Conservation (phyloP, 2,329 filamentous ascomycete species). For the Penicillium thymicola region DNA sequence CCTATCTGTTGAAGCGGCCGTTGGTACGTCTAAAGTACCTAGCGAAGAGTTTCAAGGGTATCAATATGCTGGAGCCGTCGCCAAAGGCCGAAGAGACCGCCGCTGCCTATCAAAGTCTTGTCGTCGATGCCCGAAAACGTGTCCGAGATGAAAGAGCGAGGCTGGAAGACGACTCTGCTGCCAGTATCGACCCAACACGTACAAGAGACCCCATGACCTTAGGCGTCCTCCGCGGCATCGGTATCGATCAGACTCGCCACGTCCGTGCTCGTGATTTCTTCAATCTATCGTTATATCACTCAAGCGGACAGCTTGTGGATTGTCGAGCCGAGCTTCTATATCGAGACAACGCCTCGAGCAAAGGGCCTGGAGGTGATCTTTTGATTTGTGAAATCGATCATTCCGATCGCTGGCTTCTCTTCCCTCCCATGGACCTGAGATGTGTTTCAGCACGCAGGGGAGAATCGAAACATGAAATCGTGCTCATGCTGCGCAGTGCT, state of each 20-base stretch:
- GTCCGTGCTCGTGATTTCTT: conserved; percentile 91
- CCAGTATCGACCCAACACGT: conserved; percentile 74
- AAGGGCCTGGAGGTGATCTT: conserved; percentile 72
- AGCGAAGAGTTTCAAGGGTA: conserved; percentile 72
- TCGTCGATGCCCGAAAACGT: conserved; percentile 71
- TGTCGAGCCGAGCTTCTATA: conserved; percentile 85
- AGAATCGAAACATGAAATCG: conserved; percentile 66
- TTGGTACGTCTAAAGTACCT: conserved; percentile 85
- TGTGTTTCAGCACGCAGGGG: conserved; percentile 77
- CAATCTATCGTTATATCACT: conserved; percentile 78
- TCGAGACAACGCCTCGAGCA: conserved; percentile 70
- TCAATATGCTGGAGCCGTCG: conserved; percentile 44
- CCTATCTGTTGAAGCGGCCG: conserved; percentile 85
- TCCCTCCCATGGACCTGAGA: conserved; percentile 75
- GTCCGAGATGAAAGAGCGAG: conserved; percentile 70
- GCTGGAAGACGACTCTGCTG: conserved; percentile 81
- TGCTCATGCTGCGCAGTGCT: conserved; percentile 80
- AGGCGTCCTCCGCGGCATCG: conserved; percentile 64
- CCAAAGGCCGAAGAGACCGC: conserved; percentile 58
- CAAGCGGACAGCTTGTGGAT: conserved; percentile 82
- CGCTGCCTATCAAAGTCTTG: conserved; percentile 65
- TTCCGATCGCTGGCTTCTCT: conserved; percentile 76
- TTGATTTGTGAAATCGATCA: conserved; percentile 86
- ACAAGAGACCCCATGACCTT: conserved; percentile 76
- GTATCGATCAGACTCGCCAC: conserved; percentile 71